Base-by-base conservation (phyloP, 2,329 filamentous ascomycete genomes). In the Fusarium sp. region DNA sequence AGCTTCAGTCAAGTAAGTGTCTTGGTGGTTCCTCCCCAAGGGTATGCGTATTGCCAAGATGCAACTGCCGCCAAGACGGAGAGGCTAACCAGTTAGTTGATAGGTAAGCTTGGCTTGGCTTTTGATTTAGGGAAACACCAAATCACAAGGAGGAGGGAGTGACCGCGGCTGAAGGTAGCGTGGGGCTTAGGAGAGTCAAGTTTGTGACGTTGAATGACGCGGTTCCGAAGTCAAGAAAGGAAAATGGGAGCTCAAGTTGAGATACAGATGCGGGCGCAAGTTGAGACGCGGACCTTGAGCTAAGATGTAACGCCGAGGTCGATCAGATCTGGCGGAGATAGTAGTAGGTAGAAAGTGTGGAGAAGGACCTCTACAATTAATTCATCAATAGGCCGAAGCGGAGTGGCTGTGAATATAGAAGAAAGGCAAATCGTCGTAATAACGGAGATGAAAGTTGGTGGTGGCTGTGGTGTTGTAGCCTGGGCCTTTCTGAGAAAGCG, bases 21-120 rank as follows among this genome's bases (percentile, higher is more conserved):
- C 62, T 39, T 44, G 38, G 46, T 57, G 21, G 54, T 69, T 46
- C 58, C 45, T 64, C 42, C 37, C 52, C 56, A 49, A 49, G 31
- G 39, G 19, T 68, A 52, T 64, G 65, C 60, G 60, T 51, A 66
- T 64, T 62, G 71, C 71, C 71, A 74, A 73, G 62, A 44, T 65
- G 45, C 51, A 63, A 72, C 60, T 63, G 68, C 55, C 58, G 68
- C 68, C 71, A 74, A 73, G 71, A 60, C 63, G 60, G 52, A 72
- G 54, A 73, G 71, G 57, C 70, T 68, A 63, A 59, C 44, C 41
- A 45, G 37, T 51, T 65, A 45, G 37, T 51, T 62, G 63, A 61
- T 55, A 44, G 56, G 42, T 39, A 74, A 72, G 71, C 68, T 57
- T 69, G 72, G 63, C 68, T 72, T 66, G 68, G 64, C 71, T 55